A percentile compares a stretch with the other conserved stretches of the same genome.
phyloP scores from a whole-genome alignment of 2,329 filamentous ascomycete species.

The Verticillium longisporum region DNA sequence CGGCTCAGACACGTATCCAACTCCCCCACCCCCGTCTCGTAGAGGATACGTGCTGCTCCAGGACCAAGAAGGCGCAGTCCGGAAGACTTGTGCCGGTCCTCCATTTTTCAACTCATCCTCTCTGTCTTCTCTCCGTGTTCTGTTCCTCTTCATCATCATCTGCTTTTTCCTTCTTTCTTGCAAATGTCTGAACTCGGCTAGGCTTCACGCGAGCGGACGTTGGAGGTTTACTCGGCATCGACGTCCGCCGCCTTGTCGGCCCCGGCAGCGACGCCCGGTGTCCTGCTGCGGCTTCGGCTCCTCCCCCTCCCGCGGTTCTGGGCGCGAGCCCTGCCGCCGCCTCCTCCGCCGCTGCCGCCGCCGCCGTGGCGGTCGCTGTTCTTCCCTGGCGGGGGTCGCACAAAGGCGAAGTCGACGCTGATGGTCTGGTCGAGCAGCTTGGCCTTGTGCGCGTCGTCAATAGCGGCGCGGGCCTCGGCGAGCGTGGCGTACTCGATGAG shows the following conservation, averaged over 20 bases:
- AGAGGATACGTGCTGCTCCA: not conserved
- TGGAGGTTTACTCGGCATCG: slow-evolving; percentile 2
- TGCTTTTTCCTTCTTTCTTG: too few relatives aligned
- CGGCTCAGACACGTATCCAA: not conserved
- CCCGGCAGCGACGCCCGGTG: slow-evolving; percentile 14
- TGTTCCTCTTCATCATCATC: too few relatives aligned
- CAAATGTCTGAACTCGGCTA: too few relatives aligned
- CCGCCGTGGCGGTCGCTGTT: slow-evolving; percentile 8
- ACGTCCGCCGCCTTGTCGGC: not conserved
- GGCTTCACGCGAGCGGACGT: not conserved
- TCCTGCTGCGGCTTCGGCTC: slow-evolving; percentile 36
- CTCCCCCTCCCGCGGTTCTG: slow-evolving; percentile 24
- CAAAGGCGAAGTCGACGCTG: slow-evolving; percentile 78
- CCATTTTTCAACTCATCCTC: not conserved
- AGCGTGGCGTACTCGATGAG: slow-evolving; percentile 79
- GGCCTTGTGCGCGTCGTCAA: slow-evolving; percentile 69
- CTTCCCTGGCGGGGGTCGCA: slow-evolving; percentile 66
- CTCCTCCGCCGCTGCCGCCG: slow-evolving; percentile 22
- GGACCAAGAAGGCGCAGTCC: not conserved
- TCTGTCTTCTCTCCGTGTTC: too few relatives aligned
- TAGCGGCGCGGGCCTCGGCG: slow-evolving; percentile 72
- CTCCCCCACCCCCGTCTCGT: not conserved
- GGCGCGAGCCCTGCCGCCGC: slow-evolving; percentile 31
- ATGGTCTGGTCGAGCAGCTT: slow-evolving; percentile 79
- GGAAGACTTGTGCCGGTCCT: not conserved